Evolutionary conservation across 1,284 basidiomycete species (phyloP).

Genomic region (Phlebopus sp.): DNA sequence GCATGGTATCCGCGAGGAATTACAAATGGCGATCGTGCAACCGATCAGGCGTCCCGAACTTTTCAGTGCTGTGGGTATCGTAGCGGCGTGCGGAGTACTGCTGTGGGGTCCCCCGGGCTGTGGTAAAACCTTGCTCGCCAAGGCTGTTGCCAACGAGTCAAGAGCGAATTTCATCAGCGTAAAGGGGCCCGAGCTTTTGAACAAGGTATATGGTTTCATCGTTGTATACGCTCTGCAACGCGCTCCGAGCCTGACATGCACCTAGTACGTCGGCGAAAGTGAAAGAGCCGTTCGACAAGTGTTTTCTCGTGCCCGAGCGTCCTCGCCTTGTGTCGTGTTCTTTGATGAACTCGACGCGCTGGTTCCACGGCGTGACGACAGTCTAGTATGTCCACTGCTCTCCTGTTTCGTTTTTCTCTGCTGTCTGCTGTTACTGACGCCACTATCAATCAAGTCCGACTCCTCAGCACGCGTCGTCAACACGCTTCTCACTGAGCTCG

Average conservation of each 20-base stretch:
- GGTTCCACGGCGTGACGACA: constrained; percentile 91
- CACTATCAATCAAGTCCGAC: constrained; percentile 60
- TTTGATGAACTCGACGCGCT: constrained; percentile 97
- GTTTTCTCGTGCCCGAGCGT: constrained; percentile 85
- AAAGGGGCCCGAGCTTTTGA: constrained; percentile 94
- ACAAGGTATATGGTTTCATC: constrained; percentile 68
- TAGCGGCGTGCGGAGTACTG: constrained; percentile 86
- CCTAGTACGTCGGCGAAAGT: constrained; percentile 96
- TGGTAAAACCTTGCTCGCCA: constrained; percentile 93
- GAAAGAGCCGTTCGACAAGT: constrained; percentile 94
- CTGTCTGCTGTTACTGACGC: background rate
- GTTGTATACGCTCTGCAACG: background rate
- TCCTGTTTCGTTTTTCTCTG: background rate
- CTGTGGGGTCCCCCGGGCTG: constrained; percentile 99
- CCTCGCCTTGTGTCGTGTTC: constrained; percentile 88
- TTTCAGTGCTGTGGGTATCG: constrained; percentile 84
- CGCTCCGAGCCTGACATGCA: background rate
- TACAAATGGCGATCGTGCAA: constrained; percentile 97
- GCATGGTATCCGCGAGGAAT: constrained; percentile 80
- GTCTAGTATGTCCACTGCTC: constrained; percentile 55
- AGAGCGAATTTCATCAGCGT: constrained; percentile 96
- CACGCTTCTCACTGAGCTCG: constrained; percentile 93
- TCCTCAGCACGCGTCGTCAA: constrained; percentile 97
- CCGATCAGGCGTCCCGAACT: constrained; percentile 90
- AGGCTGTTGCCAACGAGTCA: constrained; percentile 95